Evolutionary conservation across 495 filamentous ascomycete genomes (phyloP).

Genomic region (Hypomontagnella monticulosa): DNA sequence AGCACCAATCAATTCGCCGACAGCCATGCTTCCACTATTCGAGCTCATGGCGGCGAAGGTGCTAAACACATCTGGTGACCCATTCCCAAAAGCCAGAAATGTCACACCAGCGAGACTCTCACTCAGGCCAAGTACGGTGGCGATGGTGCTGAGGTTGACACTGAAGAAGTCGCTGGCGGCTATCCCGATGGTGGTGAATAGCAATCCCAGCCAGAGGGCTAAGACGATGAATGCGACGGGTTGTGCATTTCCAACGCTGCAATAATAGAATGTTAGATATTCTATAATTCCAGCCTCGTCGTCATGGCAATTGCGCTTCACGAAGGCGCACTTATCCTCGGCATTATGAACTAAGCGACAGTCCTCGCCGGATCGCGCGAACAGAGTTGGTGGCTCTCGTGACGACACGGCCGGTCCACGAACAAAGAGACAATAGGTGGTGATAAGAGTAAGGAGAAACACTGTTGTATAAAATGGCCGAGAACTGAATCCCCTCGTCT

Average conservation of each 20-base stretch:
- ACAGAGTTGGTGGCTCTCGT: constrained; percentile 6
- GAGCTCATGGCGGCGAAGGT: constrained; percentile 98
- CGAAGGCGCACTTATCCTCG: constrained; percentile 85
- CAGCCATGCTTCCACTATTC: constrained; percentile 92
- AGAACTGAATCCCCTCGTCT: constrained; percentile 39
- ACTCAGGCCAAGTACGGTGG: constrained; percentile 87
- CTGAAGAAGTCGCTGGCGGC: constrained; percentile 98
- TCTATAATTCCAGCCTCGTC: constrained; percentile 90
- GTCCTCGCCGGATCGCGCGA: constrained; percentile 53
- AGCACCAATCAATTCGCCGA: constrained; percentile 95
- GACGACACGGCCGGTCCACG: constrained; percentile 15
- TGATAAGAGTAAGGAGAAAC: constrained; percentile 50
- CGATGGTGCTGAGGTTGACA: constrained; percentile 92
- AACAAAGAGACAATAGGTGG: constrained; percentile 47
- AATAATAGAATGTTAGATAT: constrained; percentile 94
- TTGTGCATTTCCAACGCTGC: constrained; percentile 72
- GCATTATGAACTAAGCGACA: constrained; percentile 84
- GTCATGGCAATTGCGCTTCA: constrained; percentile 81
- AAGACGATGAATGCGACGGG: constrained; percentile 81
- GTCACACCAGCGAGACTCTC: constrained; percentile 97
- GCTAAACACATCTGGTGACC: constrained; percentile 98
- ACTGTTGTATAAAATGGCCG: constrained; percentile 52
- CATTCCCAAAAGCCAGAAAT: constrained; percentile 96
- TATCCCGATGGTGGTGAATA: constrained; percentile 98
- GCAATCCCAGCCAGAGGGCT: constrained; percentile 82